phyloP scores from a whole-genome alignment of 345 rosid species.

The Angophora floribunda region DNA sequence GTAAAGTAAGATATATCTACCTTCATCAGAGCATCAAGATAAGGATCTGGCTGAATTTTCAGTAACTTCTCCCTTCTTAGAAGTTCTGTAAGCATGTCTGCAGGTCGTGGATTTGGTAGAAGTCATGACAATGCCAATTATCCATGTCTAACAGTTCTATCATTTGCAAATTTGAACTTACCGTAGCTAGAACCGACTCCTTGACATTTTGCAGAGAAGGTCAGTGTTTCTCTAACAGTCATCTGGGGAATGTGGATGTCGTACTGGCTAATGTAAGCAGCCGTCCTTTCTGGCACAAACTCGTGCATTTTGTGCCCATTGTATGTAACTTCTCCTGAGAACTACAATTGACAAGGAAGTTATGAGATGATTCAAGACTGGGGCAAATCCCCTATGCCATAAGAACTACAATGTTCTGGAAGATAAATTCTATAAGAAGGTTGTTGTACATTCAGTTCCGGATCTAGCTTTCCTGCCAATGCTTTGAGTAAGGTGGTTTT shows the following conservation, averaged over 20 bases:
- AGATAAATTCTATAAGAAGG: neutral
- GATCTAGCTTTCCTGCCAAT: neutral
- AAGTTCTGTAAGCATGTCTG: conserved; percentile 7
- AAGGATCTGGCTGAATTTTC: conserved; percentile 7
- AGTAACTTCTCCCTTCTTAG: neutral
- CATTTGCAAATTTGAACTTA: neutral
- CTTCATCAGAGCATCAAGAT: conserved; percentile 3
- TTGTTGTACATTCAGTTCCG: neutral
- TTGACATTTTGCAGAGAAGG: conserved; percentile 5
- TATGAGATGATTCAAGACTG: neutral
- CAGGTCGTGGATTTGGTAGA: neutral
- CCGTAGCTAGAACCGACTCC: conserved; percentile 1
- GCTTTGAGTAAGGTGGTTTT: conserved; percentile 7
- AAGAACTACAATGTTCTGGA: neutral
- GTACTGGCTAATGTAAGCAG: conserved; percentile 5
- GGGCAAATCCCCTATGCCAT: neutral
- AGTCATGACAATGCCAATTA: neutral
- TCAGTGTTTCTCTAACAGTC: conserved; percentile 9
- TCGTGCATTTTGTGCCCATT: conserved; percentile 2
- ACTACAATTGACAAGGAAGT: neutral
- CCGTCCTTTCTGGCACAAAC: conserved; percentile 6
- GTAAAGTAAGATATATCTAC: neutral
- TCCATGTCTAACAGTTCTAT: neutral
- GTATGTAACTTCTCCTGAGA: conserved; percentile 1
- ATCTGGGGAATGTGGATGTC: conserved; percentile 5